These are phyloP conservation scores for Scorias spongiosa DNA, from an alignment of 2,329 filamentous ascomycete species.

Conservation along the genomic window DNA sequence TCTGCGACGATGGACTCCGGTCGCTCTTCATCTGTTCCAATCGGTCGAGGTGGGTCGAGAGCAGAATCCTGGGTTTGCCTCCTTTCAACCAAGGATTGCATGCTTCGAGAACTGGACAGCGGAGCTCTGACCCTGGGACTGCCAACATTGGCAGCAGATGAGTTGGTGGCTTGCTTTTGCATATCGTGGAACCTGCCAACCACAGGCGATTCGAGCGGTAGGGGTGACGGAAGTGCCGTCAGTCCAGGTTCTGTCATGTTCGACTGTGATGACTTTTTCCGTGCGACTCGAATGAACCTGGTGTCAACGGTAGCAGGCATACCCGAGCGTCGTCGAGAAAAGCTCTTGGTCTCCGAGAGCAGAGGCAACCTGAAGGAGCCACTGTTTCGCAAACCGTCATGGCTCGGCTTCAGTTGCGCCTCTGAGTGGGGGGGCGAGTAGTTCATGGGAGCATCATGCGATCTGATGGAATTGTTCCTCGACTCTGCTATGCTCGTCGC, in stretches of 20 bases:
- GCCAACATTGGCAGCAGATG: neutral
- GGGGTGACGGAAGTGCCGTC: neutral
- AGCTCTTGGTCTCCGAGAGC: too few species aligned
- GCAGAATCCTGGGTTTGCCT: constrained; percentile 8
- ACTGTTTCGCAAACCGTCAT: neutral
- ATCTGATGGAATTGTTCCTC: neutral
- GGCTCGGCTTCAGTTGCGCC: neutral
- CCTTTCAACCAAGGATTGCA: neutral
- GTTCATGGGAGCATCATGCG: neutral
- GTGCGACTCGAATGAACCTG: neutral
- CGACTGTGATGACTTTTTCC: neutral
- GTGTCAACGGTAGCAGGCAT: neutral
- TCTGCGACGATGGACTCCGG: constrained; percentile 16
- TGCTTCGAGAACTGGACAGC: neutral
- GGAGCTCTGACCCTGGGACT: neutral
- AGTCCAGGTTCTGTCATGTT: neutral
- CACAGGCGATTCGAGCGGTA: neutral
- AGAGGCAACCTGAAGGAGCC: neutral
- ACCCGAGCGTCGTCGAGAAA: neutral
- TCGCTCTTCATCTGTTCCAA: constrained; percentile 2
- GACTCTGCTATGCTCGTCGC: neutral
- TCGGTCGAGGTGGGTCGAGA: constrained; percentile 2
- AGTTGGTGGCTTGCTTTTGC: neutral
- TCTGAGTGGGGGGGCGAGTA: neutral
- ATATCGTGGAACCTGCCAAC: neutral